Evolutionary conservation across 208 protist genomes (phyloP), one percentile per base, ranked within the genome.

Genomic region (Trypanosoma platydactyli): DNA sequence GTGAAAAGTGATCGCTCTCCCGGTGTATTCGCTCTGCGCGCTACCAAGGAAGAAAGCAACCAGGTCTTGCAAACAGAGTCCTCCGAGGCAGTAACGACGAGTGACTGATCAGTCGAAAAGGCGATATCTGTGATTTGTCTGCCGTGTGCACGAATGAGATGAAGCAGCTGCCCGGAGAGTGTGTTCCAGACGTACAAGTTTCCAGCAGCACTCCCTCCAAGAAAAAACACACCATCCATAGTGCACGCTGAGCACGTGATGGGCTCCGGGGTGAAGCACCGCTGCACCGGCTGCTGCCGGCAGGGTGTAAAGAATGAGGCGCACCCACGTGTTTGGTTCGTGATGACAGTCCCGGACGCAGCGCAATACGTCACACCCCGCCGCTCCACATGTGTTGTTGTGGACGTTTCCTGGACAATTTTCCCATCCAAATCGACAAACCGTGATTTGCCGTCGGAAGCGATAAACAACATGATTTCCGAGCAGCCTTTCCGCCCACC

Each of bases 21-120:
- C 0, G 77, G 65, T 18, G 79, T 73, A 7, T 44, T 63, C 29
- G 59, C 40, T 1, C 58, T 59, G 24, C 81, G 71, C 29, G 71
- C 54, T 7, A 72, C 73, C 18, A 89, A 65, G 0, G 74, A 40
- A 5, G 77, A 62, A 1, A 91, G 49, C 9, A 42, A 64, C 87
- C 89, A 95, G 42, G 91, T 82, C 55, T 89, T 88, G 62, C 84
- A 91, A 15, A 84, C 64, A 0, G 83, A 86, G 64, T 95, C 89
- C 18, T 90, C 83, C 0, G 86, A 93, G 12, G 79, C 79, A 11
- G 89, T 88, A 24, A 76, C 76, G 7, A 93, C 65, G n/a, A 91
- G 64, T n/a, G 83, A 80, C 38, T 79, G 66, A 53, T 84, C 81
- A 15, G 49, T 38, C 7, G 82, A 84, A 48, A 95, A 66, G 11